Conservation (phyloP, 2,329 filamentous ascomycete genomes). For the Cordyceps militaris region DNA sequence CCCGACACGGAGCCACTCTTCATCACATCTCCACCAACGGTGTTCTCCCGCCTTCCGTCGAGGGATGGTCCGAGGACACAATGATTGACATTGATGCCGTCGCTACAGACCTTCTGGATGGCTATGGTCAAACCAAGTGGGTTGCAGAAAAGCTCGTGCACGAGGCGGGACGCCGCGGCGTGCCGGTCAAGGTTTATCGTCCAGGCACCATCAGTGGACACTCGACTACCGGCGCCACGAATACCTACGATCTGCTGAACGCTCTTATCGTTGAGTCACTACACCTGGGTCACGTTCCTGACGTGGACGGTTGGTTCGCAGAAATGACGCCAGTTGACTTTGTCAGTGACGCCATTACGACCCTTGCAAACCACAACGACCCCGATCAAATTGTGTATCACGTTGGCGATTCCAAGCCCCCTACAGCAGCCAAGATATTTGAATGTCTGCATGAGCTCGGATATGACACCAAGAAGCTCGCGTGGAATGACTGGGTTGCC, state of each 20-base stretch:
- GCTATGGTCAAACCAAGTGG: constrained; percentile 78
- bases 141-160: constrained; percentile 68
- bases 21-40: constrained; percentile 78
- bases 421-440: constrained; percentile 61
- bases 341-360: constrained; percentile 66
- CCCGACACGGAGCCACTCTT: constrained; percentile 59
- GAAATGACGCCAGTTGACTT: constrained; percentile 85
- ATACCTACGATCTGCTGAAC: constrained; percentile 71
- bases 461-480: constrained; percentile 59
- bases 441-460: constrained; percentile 57
- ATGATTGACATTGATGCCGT: constrained; percentile 63
- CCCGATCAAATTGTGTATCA: constrained; percentile 63
- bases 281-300: constrained; percentile 61
- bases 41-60: constrained; percentile 62
- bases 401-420: constrained; percentile 64
- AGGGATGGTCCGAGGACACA: constrained; percentile 64
- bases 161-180: constrained; percentile 59
- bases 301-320: constrained; percentile 67
- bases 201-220: constrained; percentile 75
- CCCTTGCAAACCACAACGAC: constrained; percentile 57
- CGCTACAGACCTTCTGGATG: constrained; percentile 60
- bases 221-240: constrained; percentile 65
- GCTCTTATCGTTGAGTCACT: constrained; percentile 72
- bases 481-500: constrained; percentile 67
- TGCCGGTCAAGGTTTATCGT: constrained; percentile 65